Evolutionary conservation across 805 yeast genomes (phyloP).

Genomic region (Yarrowia divulgata): DNA sequence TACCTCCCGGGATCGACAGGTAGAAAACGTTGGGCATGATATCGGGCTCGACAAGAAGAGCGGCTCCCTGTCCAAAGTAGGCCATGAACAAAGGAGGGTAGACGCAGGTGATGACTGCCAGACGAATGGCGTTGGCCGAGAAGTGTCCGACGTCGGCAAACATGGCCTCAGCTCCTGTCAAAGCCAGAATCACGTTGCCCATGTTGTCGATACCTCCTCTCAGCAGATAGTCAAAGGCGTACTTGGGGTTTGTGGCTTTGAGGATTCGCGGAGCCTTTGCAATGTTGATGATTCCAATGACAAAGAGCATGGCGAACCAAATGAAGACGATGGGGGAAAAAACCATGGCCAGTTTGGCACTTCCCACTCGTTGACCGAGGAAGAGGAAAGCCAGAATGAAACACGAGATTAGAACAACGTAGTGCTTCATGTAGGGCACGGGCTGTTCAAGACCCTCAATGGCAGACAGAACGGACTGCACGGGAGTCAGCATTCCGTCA

Average conservation of each 20-base stretch:
- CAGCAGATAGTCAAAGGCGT: constrained; percentile 57
- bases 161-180: constrained; percentile 70
- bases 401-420: constrained; percentile 58
- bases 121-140: constrained; percentile 58
- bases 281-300: constrained; percentile 59
- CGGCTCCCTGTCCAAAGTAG: constrained; percentile 66
- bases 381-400: constrained; percentile 58
- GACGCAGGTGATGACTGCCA: constrained; percentile 57
- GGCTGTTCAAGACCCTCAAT: constrained; percentile 64
- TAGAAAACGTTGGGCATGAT: constrained; percentile 39
- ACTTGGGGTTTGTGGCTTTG: constrained; percentile 59
- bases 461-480: constrained; percentile 66
- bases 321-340: constrained; percentile 64
- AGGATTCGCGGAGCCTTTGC: constrained; percentile 54
- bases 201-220: constrained; percentile 53
- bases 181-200: constrained; percentile 60
- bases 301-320: constrained; percentile 58
- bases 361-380: constrained; percentile 58
- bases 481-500: constrained; percentile 69
- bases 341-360: constrained; percentile 55
- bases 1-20: constrained; percentile 27
- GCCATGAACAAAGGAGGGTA: constrained; percentile 60
- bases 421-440: constrained; percentile 53
- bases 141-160: constrained; percentile 69
- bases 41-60: constrained; percentile 9